Conservation (phyloP, 2,329 filamentous ascomycete species). For the Arthrinium puccinioides region DNA sequence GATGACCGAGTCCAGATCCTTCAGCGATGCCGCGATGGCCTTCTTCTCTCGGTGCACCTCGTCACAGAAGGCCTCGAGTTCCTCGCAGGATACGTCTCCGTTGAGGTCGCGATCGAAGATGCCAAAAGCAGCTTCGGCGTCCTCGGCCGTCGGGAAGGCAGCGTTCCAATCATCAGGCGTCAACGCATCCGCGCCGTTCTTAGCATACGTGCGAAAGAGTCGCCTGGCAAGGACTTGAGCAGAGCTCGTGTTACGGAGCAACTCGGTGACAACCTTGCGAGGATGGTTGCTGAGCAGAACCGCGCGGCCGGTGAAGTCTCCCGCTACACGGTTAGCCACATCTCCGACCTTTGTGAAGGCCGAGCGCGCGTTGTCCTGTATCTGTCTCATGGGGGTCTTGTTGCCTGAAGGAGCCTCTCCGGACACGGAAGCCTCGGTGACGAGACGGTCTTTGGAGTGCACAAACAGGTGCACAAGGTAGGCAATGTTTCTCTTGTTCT, state of each 20-base stretch:
- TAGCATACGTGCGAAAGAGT: slow-evolving; percentile 78
- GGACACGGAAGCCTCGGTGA: slow-evolving; percentile 43
- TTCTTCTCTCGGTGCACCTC: slow-evolving; percentile 94
- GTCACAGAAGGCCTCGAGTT: slow-evolving; percentile 86
- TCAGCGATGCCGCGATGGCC: slow-evolving; percentile 87
- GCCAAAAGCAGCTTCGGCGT: slow-evolving; percentile 79
- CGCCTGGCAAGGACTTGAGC: slow-evolving; percentile 81
- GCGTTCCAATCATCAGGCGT: slow-evolving; percentile 68
- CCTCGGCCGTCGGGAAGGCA: slow-evolving; percentile 76
- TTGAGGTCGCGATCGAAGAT: slow-evolving; percentile 98
- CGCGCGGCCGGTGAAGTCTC: slow-evolving; percentile 80
- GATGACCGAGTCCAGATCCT: slow-evolving; percentile 91
- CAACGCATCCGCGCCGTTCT: slow-evolving; percentile 69
- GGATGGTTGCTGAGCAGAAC: slow-evolving; percentile 65
- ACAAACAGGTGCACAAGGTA: slow-evolving; percentile 51
- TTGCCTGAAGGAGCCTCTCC: slow-evolving; percentile 45
- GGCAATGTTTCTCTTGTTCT: slow-evolving; percentile 84
- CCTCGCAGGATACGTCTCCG: slow-evolving; percentile 91
- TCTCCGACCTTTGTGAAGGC: slow-evolving; percentile 77
- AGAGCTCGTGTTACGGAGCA: slow-evolving; percentile 64
- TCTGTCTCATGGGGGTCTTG: slow-evolving; percentile 66
- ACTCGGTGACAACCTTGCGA: slow-evolving; percentile 72
- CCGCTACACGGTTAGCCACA: slow-evolving; percentile 52
- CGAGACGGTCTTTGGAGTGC: slow-evolving; percentile 70
- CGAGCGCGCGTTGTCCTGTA: slow-evolving; percentile 68